A percentile compares a stretch with the other conserved stretches of the same genome.
These are phyloP conservation scores for Globisporangium parvum DNA, from an alignment of 352 stramenopile species.

Conservation along the genomic window DNA sequence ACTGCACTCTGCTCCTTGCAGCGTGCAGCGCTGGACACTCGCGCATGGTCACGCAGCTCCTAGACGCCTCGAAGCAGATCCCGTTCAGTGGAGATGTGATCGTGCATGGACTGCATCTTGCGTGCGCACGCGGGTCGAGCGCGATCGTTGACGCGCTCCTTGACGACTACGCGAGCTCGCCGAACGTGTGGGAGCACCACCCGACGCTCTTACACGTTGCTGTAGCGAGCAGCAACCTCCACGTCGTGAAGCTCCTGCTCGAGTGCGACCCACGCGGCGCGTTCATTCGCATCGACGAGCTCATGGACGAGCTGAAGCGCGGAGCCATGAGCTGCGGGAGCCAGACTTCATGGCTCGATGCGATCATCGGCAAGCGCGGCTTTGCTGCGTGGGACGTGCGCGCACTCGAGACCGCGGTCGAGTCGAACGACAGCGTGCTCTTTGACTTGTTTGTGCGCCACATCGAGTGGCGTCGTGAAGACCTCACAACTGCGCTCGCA, in stretches of 20 bases:
- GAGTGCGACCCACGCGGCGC: constrained; percentile 22
- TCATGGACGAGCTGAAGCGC: constrained; percentile 17
- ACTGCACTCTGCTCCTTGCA: not conserved
- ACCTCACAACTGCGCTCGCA: constrained; percentile 1
- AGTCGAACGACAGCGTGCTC: constrained; percentile 3
- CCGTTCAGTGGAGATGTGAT: constrained; percentile 1
- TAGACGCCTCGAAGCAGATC: not conserved
- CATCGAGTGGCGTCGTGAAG: constrained; percentile 7
- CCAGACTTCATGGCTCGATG: constrained; percentile 1
- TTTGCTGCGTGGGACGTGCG: constrained; percentile 5
- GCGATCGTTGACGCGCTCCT: constrained; percentile 18
- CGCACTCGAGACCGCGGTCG: not conserved
- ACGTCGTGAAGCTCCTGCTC: constrained; percentile 21
- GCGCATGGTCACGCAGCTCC: constrained; percentile 5
- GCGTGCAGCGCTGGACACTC: constrained; percentile 1
- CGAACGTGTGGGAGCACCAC: constrained; percentile 9
- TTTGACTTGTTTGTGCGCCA: constrained; percentile 4
- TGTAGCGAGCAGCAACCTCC: constrained; percentile 11
- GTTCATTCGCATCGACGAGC: constrained; percentile 19
- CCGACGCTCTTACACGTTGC: constrained; percentile 13
- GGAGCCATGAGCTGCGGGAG: not conserved
- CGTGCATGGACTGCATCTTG: constrained; percentile 13
- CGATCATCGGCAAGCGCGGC: constrained; percentile 1
- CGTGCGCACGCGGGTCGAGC: constrained; percentile 13
- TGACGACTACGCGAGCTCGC: constrained; percentile 15